Evolutionary conservation across 441 rosid genomes (phyloP).

Genomic region (Hura crepitans): DNA sequence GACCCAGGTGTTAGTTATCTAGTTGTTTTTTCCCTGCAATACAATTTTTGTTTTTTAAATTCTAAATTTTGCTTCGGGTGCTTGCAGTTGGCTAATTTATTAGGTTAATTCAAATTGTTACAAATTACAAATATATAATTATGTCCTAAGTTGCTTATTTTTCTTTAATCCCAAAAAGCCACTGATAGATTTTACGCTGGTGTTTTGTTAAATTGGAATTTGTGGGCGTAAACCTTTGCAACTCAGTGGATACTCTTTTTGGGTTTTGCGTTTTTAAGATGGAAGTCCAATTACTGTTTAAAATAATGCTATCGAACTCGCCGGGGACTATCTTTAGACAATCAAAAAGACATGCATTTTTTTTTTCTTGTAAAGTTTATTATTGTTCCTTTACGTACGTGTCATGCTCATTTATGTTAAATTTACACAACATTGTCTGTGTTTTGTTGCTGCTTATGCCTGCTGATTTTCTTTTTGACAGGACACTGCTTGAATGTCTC

Average conservation of each 20-base stretch:
- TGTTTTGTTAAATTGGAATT: background rate
- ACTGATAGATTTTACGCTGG: no score
- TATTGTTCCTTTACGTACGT: background rate
- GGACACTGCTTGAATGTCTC: conserved; percentile 28
- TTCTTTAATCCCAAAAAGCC: no score
- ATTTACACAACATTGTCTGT: background rate
- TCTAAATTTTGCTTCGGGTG: background rate
- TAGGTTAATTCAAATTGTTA: background rate
- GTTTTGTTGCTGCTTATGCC: conserved; percentile 8
- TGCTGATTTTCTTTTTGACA: conserved; percentile 11
- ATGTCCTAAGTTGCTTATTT: no score
- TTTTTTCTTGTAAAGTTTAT: background rate
- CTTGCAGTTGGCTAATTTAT: background rate
- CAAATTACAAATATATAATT: no score
- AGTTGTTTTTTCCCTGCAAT: background rate
- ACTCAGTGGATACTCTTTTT: background rate
- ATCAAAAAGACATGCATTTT: background rate
- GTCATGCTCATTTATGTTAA: conserved; percentile 1
- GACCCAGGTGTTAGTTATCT: background rate
- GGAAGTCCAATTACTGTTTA: background rate
- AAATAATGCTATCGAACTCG: background rate
- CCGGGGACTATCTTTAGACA: background rate
- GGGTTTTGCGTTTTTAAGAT: background rate
- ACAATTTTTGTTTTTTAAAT: background rate
- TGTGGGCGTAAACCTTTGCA: background rate